Conservation (phyloP, 768 basidiomycete species). For the Hortiboletus flavorubellus region DNA sequence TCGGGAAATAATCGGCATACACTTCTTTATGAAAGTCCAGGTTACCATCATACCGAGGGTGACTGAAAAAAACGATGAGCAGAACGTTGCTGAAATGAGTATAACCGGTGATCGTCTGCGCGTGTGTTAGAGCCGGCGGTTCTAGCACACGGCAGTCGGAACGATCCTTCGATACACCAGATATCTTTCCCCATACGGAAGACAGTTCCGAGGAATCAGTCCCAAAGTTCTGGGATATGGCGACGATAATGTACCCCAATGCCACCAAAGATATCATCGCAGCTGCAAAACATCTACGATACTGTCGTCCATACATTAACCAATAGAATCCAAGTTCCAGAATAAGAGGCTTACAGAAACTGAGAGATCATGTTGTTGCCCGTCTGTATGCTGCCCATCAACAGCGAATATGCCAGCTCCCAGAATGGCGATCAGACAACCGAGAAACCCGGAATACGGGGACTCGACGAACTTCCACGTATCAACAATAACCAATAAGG, state of each 20-base stretch:
- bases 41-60: conserved; percentile 44
- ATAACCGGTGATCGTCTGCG: conserved; percentile 25
- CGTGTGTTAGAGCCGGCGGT: conserved; percentile 18
- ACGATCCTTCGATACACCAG: neutral
- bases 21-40: conserved; percentile 45
- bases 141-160: conserved; percentile 16
- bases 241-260: conserved; percentile 5
- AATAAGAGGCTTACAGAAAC: conserved; percentile 11
- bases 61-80: conserved; percentile 50
- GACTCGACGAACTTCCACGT: conserved; percentile 5
- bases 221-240: neutral
- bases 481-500: conserved; percentile 6
- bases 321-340: neutral
- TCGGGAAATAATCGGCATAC: conserved; percentile 48
- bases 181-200: neutral
- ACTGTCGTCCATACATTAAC: neutral
- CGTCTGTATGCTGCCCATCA: neutral
- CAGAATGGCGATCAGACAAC: conserved; percentile 16
- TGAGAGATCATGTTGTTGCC: conserved; percentile 6
- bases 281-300: conserved; percentile 2
- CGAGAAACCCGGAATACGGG: conserved; percentile 14
- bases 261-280: neutral
- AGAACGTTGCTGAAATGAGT: conserved; percentile 41
- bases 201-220: neutral
- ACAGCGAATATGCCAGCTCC: conserved; percentile 5